These are phyloP conservation scores for Polychaeton citri DNA, from an alignment of 2,329 filamentous ascomycete genomes.

Conservation along the genomic window DNA sequence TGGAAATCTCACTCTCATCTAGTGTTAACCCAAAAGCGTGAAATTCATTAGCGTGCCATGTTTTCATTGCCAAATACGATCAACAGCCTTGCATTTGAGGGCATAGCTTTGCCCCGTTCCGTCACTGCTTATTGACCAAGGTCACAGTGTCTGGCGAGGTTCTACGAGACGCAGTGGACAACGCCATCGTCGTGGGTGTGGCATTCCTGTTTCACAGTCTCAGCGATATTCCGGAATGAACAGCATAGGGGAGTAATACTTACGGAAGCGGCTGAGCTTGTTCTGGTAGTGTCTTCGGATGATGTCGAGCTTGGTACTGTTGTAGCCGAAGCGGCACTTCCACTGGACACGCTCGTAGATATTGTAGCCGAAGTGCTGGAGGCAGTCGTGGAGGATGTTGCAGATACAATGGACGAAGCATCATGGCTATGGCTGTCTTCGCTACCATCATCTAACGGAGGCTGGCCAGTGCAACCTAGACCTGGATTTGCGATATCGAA, in stretches of 20 bases:
- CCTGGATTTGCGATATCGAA: conserved; percentile 52
- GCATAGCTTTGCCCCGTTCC: no score
- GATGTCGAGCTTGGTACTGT: background rate
- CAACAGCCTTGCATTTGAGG: no score
- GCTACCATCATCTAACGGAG: conserved; percentile 7
- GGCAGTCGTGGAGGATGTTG: conserved; percentile 3
- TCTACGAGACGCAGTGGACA: conserved; percentile 15
- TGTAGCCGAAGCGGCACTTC: conserved; percentile 4
- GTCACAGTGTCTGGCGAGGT: no score
- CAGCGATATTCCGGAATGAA: background rate
- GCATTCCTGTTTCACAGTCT: conserved; percentile 13
- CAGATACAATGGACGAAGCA: conserved; percentile 3
- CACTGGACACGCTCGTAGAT: conserved; percentile 1
- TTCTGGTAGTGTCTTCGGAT: conserved; percentile 38
- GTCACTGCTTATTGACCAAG: no score
- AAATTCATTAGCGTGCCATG: no score
- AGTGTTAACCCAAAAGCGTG: no score
- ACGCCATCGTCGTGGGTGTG: conserved; percentile 15
- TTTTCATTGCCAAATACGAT: no score
- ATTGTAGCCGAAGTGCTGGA: conserved; percentile 5
- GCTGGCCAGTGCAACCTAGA: conserved; percentile 44
- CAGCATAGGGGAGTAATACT: conserved; percentile 43
- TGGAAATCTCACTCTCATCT: no score
- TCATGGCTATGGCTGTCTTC: conserved; percentile 1
- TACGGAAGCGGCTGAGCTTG: conserved; percentile 49